These are phyloP conservation scores for Tylopilus balloui DNA, from an alignment of 768 basidiomycete genomes.

Conservation along the genomic window DNA sequence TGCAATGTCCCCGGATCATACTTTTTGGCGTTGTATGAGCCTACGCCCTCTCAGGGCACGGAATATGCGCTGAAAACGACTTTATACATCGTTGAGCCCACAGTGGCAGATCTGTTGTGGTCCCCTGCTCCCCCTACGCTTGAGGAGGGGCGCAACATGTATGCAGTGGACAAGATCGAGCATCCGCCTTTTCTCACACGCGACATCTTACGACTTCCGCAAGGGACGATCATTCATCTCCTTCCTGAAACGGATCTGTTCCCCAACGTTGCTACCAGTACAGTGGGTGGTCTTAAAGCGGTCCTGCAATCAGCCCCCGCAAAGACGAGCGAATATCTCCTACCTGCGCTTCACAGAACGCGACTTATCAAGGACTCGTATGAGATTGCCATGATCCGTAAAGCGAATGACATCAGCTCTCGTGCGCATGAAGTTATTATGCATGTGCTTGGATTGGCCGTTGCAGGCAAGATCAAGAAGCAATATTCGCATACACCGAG, in stretches of 20 bases:
- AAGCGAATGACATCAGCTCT: conserved; percentile 83
- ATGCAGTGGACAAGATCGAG: conserved; percentile 60
- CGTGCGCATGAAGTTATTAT: conserved; percentile 90
- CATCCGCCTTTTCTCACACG: conserved; percentile 43
- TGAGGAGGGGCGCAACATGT: conserved; percentile 46
- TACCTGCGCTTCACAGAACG: conserved; percentile 74
- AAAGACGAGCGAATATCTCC: conserved; percentile 45
- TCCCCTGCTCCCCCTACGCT: conserved; percentile 75
- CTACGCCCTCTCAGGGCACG: conserved; percentile 36
- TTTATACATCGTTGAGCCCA: conserved; percentile 76
- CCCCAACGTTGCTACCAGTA: conserved; percentile 8
- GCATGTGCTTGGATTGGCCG: conserved; percentile 78
- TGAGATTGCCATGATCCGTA: conserved; percentile 72
- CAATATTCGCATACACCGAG: conserved; percentile 42
- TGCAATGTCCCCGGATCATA: conserved; percentile 70
- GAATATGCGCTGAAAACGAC: conserved; percentile 41
- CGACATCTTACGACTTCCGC: conserved; percentile 43
- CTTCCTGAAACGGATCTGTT: conserved; percentile 42
- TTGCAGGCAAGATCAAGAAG: conserved; percentile 49
- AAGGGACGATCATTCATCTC: conserved; percentile 60
- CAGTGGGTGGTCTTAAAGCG: conserved; percentile 6
- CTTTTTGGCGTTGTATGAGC: conserved; percentile 56
- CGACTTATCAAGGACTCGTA: conserved; percentile 70
- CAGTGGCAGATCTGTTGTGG: conserved; percentile 81
- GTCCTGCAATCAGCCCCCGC: neutral